phyloP scores from a whole-genome alignment of 495 filamentous ascomycete species.

The Elaphomyces granulatus region DNA sequence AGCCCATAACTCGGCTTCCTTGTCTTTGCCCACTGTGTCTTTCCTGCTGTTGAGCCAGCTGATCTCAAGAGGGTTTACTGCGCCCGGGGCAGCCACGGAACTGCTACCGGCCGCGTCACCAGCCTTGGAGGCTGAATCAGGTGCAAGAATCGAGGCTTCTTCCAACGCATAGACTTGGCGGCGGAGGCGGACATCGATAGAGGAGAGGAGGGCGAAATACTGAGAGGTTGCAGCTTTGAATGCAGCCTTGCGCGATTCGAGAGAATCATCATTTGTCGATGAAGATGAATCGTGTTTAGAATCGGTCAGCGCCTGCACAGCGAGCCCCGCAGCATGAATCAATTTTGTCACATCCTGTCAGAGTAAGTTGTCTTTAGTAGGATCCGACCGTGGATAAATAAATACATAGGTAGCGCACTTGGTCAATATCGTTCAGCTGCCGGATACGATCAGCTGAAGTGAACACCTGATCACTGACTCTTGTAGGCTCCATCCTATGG shows the following conservation, averaged over 20 bases:
- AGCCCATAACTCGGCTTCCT: conserved; percentile 65
- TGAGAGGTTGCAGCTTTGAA: conserved; percentile 49
- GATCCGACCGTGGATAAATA: not conserved
- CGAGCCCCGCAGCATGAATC: conserved; percentile 51
- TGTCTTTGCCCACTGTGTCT: conserved; percentile 58
- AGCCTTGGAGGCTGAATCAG: conserved; percentile 15
- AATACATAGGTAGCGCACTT: conserved; percentile 27
- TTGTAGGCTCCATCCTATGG: conserved; percentile 9
- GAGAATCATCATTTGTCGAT: conserved; percentile 22
- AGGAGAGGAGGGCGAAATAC: conserved; percentile 55
- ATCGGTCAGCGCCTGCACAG: conserved; percentile 54
- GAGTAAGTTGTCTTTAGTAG: not conserved
- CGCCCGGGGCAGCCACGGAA: conserved; percentile 14
- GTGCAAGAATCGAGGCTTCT: conserved; percentile 56
- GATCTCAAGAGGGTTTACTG: conserved; percentile 46
- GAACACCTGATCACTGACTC: conserved; percentile 22
- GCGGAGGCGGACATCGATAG: conserved; percentile 52
- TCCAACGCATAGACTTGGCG: conserved; percentile 71
- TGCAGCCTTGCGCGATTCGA: conserved; percentile 38
- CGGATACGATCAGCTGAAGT: conserved; percentile 58
- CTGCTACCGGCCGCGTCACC: conserved; percentile 11
- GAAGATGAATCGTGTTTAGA: conserved; percentile 20
- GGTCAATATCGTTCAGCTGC: conserved; percentile 62
- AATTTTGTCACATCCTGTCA: conserved; percentile 42
- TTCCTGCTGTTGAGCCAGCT: conserved; percentile 75